A percentile compares a stretch with the other conserved stretches of the same genome.
phyloP scores from a whole-genome alignment of 257 asterid genomes.

The Marsdenia floribunda region DNA sequence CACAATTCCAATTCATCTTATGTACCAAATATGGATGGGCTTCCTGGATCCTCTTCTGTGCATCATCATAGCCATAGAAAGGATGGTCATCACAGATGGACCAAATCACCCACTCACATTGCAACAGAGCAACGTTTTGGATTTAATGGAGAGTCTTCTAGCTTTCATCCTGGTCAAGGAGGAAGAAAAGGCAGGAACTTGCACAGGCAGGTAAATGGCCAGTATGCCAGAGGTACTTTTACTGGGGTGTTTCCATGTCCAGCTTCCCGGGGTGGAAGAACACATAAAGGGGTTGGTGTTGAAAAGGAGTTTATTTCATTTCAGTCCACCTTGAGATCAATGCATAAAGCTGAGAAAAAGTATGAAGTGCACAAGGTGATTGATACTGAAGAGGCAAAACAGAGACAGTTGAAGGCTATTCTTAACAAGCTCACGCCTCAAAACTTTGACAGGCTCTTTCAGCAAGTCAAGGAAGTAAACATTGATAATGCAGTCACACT shows the following conservation, averaged over 20 bases:
- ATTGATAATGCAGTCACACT: slow-evolving; percentile 69
- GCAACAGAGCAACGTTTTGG: slow-evolving; percentile 11
- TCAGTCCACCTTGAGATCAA: slow-evolving; percentile 49
- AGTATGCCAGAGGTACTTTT: slow-evolving; percentile 43
- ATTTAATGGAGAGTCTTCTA: slow-evolving; percentile 16
- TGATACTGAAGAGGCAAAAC: slow-evolving; percentile 82
- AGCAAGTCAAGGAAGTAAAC: slow-evolving; percentile 79
- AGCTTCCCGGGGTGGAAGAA: slow-evolving; percentile 53
- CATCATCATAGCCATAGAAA: slow-evolving; percentile 2
- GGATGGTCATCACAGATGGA: slow-evolving; percentile 36
- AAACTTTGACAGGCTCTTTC: slow-evolving; percentile 76
- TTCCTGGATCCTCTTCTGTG: slow-evolving; percentile 8
- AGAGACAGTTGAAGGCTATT: slow-evolving; percentile 76
- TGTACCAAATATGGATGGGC: slow-evolving; percentile 52
- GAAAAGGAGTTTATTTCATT: slow-evolving; percentile 69
- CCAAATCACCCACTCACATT: slow-evolving; percentile 23
- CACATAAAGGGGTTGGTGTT: slow-evolving; percentile 56
- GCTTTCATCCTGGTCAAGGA: slow-evolving; percentile 52
- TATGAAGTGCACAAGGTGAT: slow-evolving; percentile 76
- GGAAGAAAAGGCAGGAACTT: slow-evolving; percentile 40
- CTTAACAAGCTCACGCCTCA: slow-evolving; percentile 97
- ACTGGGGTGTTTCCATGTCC: slow-evolving; percentile 61
- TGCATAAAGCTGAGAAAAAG: slow-evolving; percentile 85
- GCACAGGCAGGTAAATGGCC: slow-evolving; percentile 44
- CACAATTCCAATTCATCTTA: slow-evolving; percentile 18